Evolutionary conservation across 768 basidiomycete genomes (phyloP).

Genomic region (Lactarius psammicola): DNA sequence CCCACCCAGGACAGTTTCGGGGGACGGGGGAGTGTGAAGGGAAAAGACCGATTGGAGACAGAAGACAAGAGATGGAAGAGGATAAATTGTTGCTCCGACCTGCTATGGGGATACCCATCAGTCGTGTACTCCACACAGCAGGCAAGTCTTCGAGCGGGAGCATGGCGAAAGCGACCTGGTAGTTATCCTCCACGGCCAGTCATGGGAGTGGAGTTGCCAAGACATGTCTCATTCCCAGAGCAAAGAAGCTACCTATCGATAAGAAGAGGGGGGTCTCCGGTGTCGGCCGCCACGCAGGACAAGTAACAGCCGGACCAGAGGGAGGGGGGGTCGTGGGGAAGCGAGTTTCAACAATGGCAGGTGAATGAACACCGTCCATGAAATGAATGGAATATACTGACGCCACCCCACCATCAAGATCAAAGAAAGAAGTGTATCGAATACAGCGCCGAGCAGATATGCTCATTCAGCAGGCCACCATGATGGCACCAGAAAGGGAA

Average conservation of each 20-base stretch:
- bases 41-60: background rate
- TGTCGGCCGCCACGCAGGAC: background rate
- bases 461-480: background rate
- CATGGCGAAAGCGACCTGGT: background rate
- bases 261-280: background rate
- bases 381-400: background rate
- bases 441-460: background rate
- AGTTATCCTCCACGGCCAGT: no score
- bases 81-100: background rate
- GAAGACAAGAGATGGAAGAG: background rate
- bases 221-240: background rate
- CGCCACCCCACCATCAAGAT: background rate
- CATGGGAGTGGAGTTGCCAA: background rate
- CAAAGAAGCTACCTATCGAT: background rate
- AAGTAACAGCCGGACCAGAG: background rate
- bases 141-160: background rate
- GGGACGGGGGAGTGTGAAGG: background rate
- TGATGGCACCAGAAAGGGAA: background rate
- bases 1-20: background rate
- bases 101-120: background rate
- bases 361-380: background rate
- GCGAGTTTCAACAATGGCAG: background rate
- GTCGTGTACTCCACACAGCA: background rate
- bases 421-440: background rate
- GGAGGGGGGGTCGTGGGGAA: background rate